Percentiles rank a stretch among this genome's conserved stretches.
These are phyloP conservation scores for Macrolepiota dolichaula DNA, from an alignment of 768 basidiomycete genomes.

Conservation along the genomic window DNA sequence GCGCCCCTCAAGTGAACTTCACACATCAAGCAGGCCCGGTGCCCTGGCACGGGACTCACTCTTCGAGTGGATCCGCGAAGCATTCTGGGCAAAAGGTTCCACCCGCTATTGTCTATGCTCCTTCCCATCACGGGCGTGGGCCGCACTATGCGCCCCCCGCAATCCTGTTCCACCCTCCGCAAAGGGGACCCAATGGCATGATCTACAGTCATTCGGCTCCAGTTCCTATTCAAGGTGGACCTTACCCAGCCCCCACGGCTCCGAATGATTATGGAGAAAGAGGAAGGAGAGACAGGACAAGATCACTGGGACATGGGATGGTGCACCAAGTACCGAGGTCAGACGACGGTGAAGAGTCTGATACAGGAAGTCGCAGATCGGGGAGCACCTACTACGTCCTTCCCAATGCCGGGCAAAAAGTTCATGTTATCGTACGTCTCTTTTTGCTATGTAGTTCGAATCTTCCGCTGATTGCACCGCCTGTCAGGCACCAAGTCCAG, in stretches of 20 bases:
- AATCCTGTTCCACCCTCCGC: conserved; percentile 52
- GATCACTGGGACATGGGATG: conserved; percentile 17
- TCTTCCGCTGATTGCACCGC: conserved; percentile 16
- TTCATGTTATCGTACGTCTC: conserved; percentile 66
- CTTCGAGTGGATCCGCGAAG: conserved; percentile 6
- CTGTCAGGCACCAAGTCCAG: conserved; percentile 37
- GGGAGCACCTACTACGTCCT: conserved; percentile 76
- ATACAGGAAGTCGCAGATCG: conserved; percentile 44
- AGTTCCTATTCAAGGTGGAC: conserved; percentile 26
- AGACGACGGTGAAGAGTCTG: conserved; percentile 17
- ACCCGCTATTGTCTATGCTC: conserved; percentile 53
- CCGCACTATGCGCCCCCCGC: conserved; percentile 59
- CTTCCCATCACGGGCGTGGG: conserved; percentile 40
- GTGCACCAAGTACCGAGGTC: conserved; percentile 11
- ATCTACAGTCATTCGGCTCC: conserved; percentile 71
- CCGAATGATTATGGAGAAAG: conserved; percentile 33
- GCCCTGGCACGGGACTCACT: conserved; percentile 2
- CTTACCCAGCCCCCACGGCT: conserved; percentile 39
- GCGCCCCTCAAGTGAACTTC: conserved; percentile 26
- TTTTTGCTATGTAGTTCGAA: conserved; percentile 12
- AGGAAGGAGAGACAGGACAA: conserved; percentile 14
- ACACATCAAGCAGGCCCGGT: neutral
- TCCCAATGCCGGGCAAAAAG: conserved; percentile 68
- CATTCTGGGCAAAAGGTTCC: conserved; percentile 11
- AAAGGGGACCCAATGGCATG: conserved; percentile 56